phyloP scores from a whole-genome alignment of 805 yeast species.

The Kluyveromyces wickerhamii region DNA sequence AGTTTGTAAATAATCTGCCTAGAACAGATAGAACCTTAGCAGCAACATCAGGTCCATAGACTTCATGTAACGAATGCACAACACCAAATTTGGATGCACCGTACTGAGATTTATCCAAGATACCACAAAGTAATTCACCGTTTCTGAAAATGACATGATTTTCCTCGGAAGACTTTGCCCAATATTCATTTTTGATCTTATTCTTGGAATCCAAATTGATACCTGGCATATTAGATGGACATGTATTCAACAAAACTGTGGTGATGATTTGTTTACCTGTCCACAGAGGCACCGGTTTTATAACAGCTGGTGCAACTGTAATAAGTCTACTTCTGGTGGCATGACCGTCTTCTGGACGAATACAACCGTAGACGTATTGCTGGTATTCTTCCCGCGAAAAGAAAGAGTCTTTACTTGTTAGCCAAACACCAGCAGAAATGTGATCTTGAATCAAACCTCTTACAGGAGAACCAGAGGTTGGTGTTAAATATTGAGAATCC shows the following conservation, averaged over 20 bases:
- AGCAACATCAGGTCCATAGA: conserved; percentile 85
- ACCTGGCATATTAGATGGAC: conserved; percentile 86
- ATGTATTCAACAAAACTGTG: conserved; percentile 82
- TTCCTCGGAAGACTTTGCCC: conserved; percentile 83
- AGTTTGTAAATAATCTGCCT: conserved; percentile 91
- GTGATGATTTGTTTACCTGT: conserved; percentile 96
- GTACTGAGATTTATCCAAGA: conserved; percentile 94
- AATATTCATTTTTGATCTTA: conserved; percentile 88
- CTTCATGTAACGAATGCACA: conserved; percentile 92
- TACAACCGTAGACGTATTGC: conserved; percentile 86
- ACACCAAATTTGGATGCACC: conserved; percentile 97
- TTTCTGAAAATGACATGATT: conserved; percentile 77
- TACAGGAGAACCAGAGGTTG: conserved; percentile 96
- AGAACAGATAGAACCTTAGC: conserved; percentile 86
- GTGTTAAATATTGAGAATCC: conserved; percentile 94
- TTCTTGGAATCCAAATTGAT: conserved; percentile 74
- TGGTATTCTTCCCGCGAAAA: conserved; percentile 89
- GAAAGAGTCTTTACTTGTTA: conserved; percentile 85
- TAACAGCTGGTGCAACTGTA: conserved; percentile 83
- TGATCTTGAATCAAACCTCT: conserved; percentile 99
- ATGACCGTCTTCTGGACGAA: conserved; percentile 97
- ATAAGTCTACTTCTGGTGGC: conserved; percentile 59
- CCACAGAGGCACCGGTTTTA: conserved; percentile 88
- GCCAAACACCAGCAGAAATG: conserved; percentile 98
- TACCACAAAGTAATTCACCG: conserved; percentile 88